phyloP scores from a whole-genome alignment of 78 protist species.

The Tieghemostelium lacteum region DNA sequence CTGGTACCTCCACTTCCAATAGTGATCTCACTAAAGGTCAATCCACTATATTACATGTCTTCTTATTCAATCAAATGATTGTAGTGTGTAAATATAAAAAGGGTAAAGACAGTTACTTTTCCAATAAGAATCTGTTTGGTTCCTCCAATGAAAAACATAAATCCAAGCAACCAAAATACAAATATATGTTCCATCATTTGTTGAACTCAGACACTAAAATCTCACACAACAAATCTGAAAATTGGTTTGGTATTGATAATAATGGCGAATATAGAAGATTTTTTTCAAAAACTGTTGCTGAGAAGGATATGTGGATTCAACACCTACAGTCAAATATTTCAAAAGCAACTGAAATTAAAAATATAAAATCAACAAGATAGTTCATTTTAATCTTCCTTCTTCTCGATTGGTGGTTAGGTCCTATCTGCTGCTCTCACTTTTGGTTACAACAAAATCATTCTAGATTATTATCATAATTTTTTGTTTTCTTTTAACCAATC shows the following conservation, averaged over 20 bases:
- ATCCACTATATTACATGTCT: conserved; percentile 35
- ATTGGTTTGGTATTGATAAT: conserved; percentile 65
- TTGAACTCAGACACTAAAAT: conserved; percentile 34
- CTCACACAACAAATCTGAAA: conserved; percentile 29
- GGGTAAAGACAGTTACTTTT: conserved; percentile 57
- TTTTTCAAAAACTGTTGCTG: conserved; percentile 48
- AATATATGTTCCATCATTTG: conserved; percentile 12
- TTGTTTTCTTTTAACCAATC: no score
- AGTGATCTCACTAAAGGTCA: neutral
- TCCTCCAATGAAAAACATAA: conserved; percentile 29
- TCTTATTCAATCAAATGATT: conserved; percentile 67
- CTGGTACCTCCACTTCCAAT: neutral
- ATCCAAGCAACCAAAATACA: conserved; percentile 76
- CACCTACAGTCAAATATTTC: conserved; percentile 39
- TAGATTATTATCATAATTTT: no score
- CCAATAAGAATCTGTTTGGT: conserved; percentile 38
- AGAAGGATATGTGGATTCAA: conserved; percentile 74
- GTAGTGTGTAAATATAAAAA: conserved; percentile 75
- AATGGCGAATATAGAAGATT: conserved; percentile 39
- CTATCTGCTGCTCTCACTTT: no score
- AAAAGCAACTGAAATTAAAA: conserved; percentile 61
- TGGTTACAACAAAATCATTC: no score
- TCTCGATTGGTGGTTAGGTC: no score
- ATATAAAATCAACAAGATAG: neutral
- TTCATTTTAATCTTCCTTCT: no score